Evolutionary conservation across 768 basidiomycete species (phyloP).

Genomic region (Strobilomyces dryophilus): DNA sequence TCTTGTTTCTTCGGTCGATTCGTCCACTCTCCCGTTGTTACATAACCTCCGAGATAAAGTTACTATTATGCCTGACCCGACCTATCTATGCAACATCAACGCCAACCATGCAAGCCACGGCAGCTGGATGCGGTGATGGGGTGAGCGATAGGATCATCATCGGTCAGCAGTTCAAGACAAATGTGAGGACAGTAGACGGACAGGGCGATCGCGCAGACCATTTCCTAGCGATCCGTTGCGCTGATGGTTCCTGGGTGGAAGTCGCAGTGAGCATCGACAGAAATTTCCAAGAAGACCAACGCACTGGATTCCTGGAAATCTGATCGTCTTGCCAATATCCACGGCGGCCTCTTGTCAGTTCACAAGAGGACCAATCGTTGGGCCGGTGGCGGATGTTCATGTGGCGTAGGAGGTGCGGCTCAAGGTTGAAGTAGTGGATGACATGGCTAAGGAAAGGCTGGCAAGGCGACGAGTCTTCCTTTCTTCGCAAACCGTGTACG

Average conservation of each 20-base stretch:
- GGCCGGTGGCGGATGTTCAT: conserved; percentile 21
- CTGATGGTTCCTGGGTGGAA: conserved; percentile 23
- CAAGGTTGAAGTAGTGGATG: conserved; percentile 1
- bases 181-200: background rate
- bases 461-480: conserved; percentile 12
- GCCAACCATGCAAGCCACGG: no score
- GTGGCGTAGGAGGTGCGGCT: background rate
- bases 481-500: conserved; percentile 15
- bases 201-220: background rate
- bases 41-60: conserved; percentile 25
- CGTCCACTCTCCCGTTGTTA: conserved; percentile 14
- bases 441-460: conserved; percentile 1
- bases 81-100: conserved; percentile 11
- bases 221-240: conserved; percentile 11
- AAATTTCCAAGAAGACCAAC: conserved; percentile 13
- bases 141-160: background rate
- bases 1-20: conserved; percentile 15
- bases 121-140: no score
- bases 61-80: conserved; percentile 16
- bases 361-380: background rate
- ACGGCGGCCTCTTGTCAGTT: background rate
- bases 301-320: conserved; percentile 10
- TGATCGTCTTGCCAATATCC: conserved; percentile 12
- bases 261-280: conserved; percentile 13
- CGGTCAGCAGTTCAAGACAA: no score